Conservation (phyloP, 495 filamentous ascomycete genomes). For the Glonium stellatum region DNA sequence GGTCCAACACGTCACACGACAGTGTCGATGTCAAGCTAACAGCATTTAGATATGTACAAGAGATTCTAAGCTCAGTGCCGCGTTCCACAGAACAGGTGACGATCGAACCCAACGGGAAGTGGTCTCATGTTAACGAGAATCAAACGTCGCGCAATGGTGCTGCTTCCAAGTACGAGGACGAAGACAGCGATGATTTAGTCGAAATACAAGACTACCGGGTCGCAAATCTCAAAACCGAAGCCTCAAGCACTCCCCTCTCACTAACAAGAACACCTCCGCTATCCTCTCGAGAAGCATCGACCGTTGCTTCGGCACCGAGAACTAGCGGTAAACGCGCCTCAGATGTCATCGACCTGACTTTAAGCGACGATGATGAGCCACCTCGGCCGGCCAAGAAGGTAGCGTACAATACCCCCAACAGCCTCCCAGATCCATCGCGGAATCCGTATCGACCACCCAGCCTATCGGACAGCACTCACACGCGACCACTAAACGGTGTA, state of each 20-base stretch:
- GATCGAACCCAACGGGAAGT: conserved; percentile 79
- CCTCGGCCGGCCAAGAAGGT: conserved; percentile 27
- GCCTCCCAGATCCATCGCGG: conserved; percentile 20
- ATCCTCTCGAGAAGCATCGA: conserved; percentile 25
- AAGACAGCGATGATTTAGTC: conserved; percentile 21
- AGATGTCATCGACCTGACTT: conserved; percentile 30
- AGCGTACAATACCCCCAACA: conserved; percentile 28
- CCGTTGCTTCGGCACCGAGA: conserved; percentile 12
- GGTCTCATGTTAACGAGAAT: conserved; percentile 48
- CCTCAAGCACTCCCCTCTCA: conserved; percentile 14
- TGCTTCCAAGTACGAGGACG: neutral
- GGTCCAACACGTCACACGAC: conserved; percentile 32
- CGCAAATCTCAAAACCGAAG: conserved; percentile 21
- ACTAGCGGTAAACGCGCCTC: conserved; percentile 22
- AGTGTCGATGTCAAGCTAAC: neutral
- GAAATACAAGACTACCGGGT: conserved; percentile 24
- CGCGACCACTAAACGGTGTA: neutral
- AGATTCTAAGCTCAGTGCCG: conserved; percentile 69
- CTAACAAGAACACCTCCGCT: conserved; percentile 18
- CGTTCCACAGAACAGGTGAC: conserved; percentile 72
- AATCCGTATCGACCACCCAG: neutral
- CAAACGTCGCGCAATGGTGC: conserved; percentile 26
- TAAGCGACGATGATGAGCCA: conserved; percentile 26
- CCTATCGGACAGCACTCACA: neutral
- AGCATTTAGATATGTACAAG: conserved; percentile 69